A percentile compares a stretch with the other conserved stretches of the same genome.
These are phyloP conservation scores for Madurella mycetomatis DNA, from an alignment of 2,329 filamentous ascomycete species.

Conservation along the genomic window DNA sequence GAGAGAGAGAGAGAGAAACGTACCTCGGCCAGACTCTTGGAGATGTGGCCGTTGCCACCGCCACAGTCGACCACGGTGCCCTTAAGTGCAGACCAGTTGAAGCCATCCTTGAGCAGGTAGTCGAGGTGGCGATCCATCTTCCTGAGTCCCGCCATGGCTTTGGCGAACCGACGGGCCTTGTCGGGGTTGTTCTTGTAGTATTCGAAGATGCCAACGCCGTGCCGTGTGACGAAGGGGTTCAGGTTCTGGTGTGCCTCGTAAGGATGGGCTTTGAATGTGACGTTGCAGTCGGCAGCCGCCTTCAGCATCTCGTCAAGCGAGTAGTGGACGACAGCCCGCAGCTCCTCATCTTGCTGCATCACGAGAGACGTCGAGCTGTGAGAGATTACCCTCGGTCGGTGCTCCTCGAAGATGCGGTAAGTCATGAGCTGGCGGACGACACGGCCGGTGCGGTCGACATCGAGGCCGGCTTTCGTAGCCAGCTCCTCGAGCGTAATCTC, in stretches of 20 bases:
- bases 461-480: conserved; percentile 1
- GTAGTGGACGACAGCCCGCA: conserved; percentile 13
- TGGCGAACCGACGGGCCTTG: not conserved
- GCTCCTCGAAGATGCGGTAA: conserved; percentile 5
- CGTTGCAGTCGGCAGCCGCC: conserved; percentile 19
- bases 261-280: conserved; percentile 20
- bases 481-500: conserved; percentile 16
- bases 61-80: not conserved
- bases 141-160: not conserved
- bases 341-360: conserved; percentile 7
- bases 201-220: conserved; percentile 9
- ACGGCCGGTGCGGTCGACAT: conserved; percentile 2
- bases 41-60: not conserved
- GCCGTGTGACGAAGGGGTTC: conserved; percentile 21
- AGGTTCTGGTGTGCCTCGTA: conserved; percentile 18
- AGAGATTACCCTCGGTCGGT: not conserved
- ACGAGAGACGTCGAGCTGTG: conserved; percentile 1
- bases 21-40: not conserved
- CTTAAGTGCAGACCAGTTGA: not conserved
- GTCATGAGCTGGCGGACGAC: conserved; percentile 1
- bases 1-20: no score
- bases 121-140: not conserved
- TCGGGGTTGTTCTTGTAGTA: not conserved
- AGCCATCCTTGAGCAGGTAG: not conserved
- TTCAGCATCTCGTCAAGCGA: conserved; percentile 29